Evolutionary conservation across 345 rosid genomes (phyloP), one percentile per base, ranked within the genome.

Genomic region (Eucalyptus curtisii): DNA sequence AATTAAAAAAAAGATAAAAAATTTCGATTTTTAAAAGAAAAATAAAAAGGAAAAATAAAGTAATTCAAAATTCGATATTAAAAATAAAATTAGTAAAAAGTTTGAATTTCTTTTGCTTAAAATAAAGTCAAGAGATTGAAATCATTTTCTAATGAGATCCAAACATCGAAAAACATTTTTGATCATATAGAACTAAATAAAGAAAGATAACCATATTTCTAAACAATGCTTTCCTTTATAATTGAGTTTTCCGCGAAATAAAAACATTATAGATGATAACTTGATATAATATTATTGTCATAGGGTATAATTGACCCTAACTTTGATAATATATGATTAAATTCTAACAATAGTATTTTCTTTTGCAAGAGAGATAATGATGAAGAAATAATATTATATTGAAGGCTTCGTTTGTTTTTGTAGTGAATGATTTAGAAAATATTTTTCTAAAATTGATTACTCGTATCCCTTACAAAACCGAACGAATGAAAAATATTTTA

Each of bases 181-280:
- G 25, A 52, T 52, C 25, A 7, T 52, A 52, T 19, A 52, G 5
- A 52, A 52, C 57, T 52, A 52, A 52, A 52, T 52, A 52, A 52
- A 52, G 57, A 52, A 19, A 52, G 57, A 20, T 19, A 52, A 0
- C 1, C 0, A 0, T 20, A 52, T 7, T 52, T 19, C 57, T 52
- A 52, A 52, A 52, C 10, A 8, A 7, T 7, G 4, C 4, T 52
- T 52, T 19, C 24, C 2, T 19, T 52, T 52, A 52, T 52, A 52
- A 20, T 20, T 19, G 10, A 7, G 57, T 52, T 52, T 52, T 52
- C 4, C 57, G 0, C 0, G 0, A 52, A 52, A 52, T 52, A 52
- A 8, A 52, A 5, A 19, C 25, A 7, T 52, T 19, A 52, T 19
- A 20, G 57, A 71, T 20, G 15, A 76, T 25, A 76, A 76, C 40